Evolutionary conservation across 129 eudicot genomes (phyloP).

Genomic region (Lactuca saligna): DNA sequence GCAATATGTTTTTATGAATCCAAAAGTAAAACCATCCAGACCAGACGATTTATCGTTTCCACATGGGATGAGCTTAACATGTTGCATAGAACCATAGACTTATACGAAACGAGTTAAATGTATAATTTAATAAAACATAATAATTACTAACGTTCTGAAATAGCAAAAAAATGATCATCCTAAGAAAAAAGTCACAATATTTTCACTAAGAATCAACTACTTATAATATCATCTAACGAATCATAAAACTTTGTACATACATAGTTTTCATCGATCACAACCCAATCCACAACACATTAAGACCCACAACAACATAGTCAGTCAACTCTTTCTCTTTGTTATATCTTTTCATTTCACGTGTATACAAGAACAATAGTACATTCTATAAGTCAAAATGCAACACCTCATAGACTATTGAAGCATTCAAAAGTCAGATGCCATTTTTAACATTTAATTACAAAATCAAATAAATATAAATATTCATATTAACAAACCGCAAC

Average conservation of each 20-base stretch:
- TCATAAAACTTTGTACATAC: neutral
- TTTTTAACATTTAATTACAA: constrained; percentile 4
- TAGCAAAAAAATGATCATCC: neutral
- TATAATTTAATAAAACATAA: no score
- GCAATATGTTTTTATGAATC: no score
- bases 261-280: neutral
- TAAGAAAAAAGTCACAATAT: no score
- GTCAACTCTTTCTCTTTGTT: no score
- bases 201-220: no score
- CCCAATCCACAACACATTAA: neutral
- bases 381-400: constrained; percentile 6
- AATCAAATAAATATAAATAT: neutral
- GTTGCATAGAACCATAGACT: neutral
- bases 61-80: neutral
- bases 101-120: neutral
- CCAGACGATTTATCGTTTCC: neutral
- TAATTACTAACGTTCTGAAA: neutral
- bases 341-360: neutral
- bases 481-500: constrained; percentile 34
- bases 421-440: neutral
- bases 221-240: no score
- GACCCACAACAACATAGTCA: neutral
- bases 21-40: no score
- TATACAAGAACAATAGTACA: constrained; percentile 2
- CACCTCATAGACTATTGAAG: constrained; percentile 5